Evolutionary conservation across 768 basidiomycete species (phyloP).

Genomic region (Jaapia argillacea): DNA sequence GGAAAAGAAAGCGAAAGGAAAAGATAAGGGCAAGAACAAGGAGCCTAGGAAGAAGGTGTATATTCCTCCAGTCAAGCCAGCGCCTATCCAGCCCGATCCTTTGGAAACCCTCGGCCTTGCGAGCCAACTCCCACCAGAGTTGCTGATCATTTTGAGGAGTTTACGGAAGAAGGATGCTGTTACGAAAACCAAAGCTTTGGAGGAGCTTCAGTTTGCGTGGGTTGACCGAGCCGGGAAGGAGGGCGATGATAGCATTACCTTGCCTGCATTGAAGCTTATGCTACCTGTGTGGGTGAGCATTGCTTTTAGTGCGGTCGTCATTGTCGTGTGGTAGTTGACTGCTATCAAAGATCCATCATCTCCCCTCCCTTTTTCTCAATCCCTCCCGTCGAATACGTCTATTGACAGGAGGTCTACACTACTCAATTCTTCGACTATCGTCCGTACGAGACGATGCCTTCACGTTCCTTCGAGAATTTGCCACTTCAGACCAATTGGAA

Average conservation of each 20-base stretch:
- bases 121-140: conserved; percentile 63
- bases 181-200: conserved; percentile 77
- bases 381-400: conserved; percentile 67
- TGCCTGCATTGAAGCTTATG: conserved; percentile 41
- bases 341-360: conserved; percentile 64
- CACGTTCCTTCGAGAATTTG: conserved; percentile 37
- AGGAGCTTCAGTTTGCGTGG: conserved; percentile 69
- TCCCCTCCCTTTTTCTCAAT: conserved; percentile 74
- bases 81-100: conserved; percentile 70
- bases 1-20: conserved; percentile 41
- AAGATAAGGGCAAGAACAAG: conserved; percentile 35
- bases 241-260: conserved; percentile 28
- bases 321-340: background rate
- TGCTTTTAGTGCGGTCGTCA: background rate
- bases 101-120: conserved; percentile 77
- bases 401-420: conserved; percentile 51
- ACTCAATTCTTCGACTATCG: conserved; percentile 50
- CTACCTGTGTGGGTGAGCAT: conserved; percentile 85
- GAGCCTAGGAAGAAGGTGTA: conserved; percentile 80
- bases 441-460: conserved; percentile 37
- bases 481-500: conserved; percentile 39
- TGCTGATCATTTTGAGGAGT: conserved; percentile 71
- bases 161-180: conserved; percentile 86
- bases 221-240: conserved; percentile 40
- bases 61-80: conserved; percentile 77